phyloP scores from a whole-genome alignment of 345 rosid species.

The Lumnitzera racemosa region DNA sequence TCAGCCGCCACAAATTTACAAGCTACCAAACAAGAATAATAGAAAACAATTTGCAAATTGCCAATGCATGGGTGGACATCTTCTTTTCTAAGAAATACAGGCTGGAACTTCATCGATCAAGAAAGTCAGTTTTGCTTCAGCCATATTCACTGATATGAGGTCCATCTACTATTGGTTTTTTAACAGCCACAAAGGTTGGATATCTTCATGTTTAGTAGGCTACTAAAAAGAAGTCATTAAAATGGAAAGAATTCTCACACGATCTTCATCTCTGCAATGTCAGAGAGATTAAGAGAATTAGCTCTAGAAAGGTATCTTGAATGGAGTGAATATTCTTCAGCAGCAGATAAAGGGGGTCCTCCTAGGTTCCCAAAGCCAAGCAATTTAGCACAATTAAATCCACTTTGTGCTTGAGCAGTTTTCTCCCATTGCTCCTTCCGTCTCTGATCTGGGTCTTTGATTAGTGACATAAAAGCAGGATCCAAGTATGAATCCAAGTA shows the following conservation, averaged over 20 bases:
- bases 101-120: too few species aligned
- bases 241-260: constrained; percentile 46
- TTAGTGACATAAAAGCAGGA: constrained; percentile 98
- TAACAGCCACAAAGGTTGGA: neutral
- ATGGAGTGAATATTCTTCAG: constrained; percentile 98
- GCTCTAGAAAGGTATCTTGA: constrained; percentile 94
- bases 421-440: constrained; percentile 98
- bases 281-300: constrained; percentile 85
- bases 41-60: too few species aligned
- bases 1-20: too few species aligned
- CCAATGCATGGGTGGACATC: too few species aligned
- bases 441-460: constrained; percentile 95
- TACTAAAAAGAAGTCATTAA: neutral
- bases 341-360: constrained; percentile 76
- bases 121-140: too few species aligned
- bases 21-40: too few species aligned
- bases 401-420: constrained; percentile 77
- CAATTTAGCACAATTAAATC: constrained; percentile 82
- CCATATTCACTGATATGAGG: too few species aligned
- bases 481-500: constrained; percentile 89
- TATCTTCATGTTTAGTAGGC: neutral
- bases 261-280: constrained; percentile 97
- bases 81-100: too few species aligned
- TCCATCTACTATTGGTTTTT: too few species aligned
- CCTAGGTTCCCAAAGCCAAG: constrained; percentile 97